Evolutionary conservation across 1,284 basidiomycete species (phyloP), one percentile per base, ranked within the genome.

Genomic region (Vanrija sp.): DNA sequence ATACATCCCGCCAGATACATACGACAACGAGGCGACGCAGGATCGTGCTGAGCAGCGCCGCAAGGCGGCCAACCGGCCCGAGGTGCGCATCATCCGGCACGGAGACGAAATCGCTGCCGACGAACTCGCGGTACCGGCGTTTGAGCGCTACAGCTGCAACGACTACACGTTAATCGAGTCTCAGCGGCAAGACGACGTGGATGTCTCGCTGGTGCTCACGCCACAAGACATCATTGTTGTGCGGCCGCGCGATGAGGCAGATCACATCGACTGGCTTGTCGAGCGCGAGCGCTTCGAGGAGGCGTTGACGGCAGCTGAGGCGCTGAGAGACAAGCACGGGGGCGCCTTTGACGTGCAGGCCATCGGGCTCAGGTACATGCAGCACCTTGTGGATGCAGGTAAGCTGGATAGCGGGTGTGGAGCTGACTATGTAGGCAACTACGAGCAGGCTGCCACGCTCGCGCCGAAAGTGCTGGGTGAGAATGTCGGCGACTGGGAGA

Each of bases 211-310:
- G 68, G 84, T 94, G 38, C 88, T 97, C 21, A 90, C 88, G 60
- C 96, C 95, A 1, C 81, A 84, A 63, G 92, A 94, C 65, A 77
- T 98, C 28, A 86, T 98, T 38, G 78, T 93, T 3, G 93, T 92
- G 5, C 83, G 85, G 61, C 87, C 89, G 21, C 81, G 96, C 53
- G 94, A 97, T 77, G 83, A 84, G 68, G 83, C 85, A 65, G 96
- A 99, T 73, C 93, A 96, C 69, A 85, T 98, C 46, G 81, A 84
- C 12, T 99, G 95, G 95, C 79, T 99, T 16, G 86, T 98, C 16
- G 91, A 97, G 67, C 82, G 85, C 60, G 81, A 84, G 69, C 78
- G 85, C 58, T 98, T 91, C 68, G 89, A 93, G 64, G 91, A 96
- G 67, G 96, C 96, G 0, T 78, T 98, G 57, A 83, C 83, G 25